phyloP scores from a whole-genome alignment of 768 basidiomycete species.

The Rhodotorula diobovata region DNA sequence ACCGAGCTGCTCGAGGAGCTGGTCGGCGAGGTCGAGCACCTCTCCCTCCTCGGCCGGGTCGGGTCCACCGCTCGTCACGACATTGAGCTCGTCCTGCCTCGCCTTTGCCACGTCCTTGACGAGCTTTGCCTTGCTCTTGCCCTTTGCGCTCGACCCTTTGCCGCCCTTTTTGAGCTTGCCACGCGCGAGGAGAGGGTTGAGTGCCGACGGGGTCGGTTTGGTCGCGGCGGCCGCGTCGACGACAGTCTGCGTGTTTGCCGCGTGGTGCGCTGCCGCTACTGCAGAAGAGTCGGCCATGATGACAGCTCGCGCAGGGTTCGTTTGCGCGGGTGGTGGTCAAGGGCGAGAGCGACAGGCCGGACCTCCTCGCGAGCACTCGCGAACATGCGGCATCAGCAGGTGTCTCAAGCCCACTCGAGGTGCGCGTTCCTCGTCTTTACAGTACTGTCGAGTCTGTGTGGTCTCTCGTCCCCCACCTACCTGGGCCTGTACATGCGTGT shows the following conservation, averaged over 20 bases:
- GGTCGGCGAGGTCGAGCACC: constrained; percentile 65
- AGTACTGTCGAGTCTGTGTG: too few relatives aligned
- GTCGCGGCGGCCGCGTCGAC: constrained; percentile 5
- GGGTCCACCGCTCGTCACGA: background rate
- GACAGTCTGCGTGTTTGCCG: constrained; percentile 12
- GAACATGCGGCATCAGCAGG: too few relatives aligned
- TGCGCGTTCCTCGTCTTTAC: too few relatives aligned
- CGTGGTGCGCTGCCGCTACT: constrained; percentile 16
- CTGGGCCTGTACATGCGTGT: too few relatives aligned
- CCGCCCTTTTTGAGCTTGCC: constrained; percentile 22
- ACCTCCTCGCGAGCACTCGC: too few relatives aligned
- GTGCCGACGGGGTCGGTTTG: background rate
- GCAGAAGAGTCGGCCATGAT: background rate
- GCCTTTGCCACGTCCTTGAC: constrained; percentile 27
- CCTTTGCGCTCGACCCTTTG: background rate
- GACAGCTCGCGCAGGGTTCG: background rate
- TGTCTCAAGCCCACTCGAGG: too few relatives aligned
- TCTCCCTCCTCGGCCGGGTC: constrained; percentile 43
- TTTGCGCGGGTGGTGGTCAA: background rate
- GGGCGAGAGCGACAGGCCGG: background rate
- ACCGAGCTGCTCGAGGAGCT: constrained; percentile 72
- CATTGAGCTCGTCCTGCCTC: constrained; percentile 27
- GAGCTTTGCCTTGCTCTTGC: constrained; percentile 7
- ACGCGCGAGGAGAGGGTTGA: constrained; percentile 37
- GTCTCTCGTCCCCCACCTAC: too few relatives aligned